Conservation (phyloP, 148 eudicot genomes). For the Silene uniflora region DNA sequence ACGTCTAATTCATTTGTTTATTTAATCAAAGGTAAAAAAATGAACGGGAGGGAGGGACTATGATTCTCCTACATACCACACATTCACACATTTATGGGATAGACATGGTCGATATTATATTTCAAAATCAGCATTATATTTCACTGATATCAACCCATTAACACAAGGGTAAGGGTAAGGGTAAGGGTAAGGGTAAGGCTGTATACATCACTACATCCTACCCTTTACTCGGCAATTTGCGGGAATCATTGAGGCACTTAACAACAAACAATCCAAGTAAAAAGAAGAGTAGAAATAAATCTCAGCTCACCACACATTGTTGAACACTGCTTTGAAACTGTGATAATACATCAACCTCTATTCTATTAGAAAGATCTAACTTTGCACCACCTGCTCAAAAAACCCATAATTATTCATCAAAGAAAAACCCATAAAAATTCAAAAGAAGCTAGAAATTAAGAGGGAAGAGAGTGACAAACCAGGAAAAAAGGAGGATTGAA, state of each 20-base stretch:
- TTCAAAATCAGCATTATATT: no score
- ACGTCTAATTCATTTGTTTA: no score
- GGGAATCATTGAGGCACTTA: no score
- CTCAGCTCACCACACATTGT: conserved; percentile 70
- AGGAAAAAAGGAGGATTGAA: conserved; percentile 49
- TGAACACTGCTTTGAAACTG: conserved; percentile 65
- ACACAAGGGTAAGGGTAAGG: no score
- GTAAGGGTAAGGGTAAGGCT: no score
- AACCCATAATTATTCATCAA: conserved; percentile 1
- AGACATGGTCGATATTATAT: not conserved
- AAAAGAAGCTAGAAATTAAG: not conserved
- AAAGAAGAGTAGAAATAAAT: not conserved
- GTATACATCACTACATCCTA: no score
- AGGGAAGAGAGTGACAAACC: conserved; percentile 23
- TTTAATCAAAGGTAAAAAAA: no score
- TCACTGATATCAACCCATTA: not conserved
- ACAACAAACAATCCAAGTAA: not conserved
- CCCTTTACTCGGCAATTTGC: no score
- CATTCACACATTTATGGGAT: not conserved
- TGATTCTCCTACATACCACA: not conserved
- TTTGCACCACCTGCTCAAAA: conserved; percentile 32
- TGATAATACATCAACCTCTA: conserved; percentile 44
- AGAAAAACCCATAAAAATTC: not conserved
- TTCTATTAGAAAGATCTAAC: conserved; percentile 19
- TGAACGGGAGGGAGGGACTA: no score